phyloP scores from a whole-genome alignment of 1,284 basidiomycete species.

The Uromyces viciae-fabae region DNA sequence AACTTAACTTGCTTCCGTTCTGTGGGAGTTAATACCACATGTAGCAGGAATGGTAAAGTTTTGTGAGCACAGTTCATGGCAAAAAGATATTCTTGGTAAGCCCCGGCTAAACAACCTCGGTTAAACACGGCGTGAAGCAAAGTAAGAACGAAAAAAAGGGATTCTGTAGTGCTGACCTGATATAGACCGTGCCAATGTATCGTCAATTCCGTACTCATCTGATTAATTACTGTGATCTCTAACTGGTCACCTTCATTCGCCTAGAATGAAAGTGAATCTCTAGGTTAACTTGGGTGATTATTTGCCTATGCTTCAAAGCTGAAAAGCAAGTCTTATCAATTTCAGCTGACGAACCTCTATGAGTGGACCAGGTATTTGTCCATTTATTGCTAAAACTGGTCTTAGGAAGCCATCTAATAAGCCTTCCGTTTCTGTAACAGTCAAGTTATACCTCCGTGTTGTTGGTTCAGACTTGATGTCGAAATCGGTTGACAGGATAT shows the following conservation, averaged over 20 bases:
- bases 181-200: slow-evolving; percentile 60
- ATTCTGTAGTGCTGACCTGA: slow-evolving; percentile 54
- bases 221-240: slow-evolving; percentile 58
- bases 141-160: too few relatives aligned
- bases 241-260: slow-evolving; percentile 55
- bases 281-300: too few relatives aligned
- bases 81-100: background rate
- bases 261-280: background rate
- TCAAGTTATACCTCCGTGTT: slow-evolving; percentile 49
- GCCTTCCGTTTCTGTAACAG: slow-evolving; percentile 47
- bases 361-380: slow-evolving; percentile 59
- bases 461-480: slow-evolving; percentile 47
- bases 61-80: too few relatives aligned
- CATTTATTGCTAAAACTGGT: slow-evolving; percentile 60
- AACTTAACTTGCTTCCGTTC: slow-evolving; percentile 1
- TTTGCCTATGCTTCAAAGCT: too few relatives aligned
- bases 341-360: slow-evolving; percentile 57
- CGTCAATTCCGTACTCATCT: slow-evolving; percentile 54
- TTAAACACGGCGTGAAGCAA: too few relatives aligned
- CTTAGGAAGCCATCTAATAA: slow-evolving; percentile 57
- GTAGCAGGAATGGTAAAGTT: too few relatives aligned
- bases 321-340: too few relatives aligned
- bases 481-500: slow-evolving; percentile 48
- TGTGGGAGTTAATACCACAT: background rate
- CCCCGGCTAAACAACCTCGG: too few relatives aligned